Evolutionary conservation across 495 filamentous ascomycete genomes (phyloP).

Genomic region (Sporormia fimetaria): DNA sequence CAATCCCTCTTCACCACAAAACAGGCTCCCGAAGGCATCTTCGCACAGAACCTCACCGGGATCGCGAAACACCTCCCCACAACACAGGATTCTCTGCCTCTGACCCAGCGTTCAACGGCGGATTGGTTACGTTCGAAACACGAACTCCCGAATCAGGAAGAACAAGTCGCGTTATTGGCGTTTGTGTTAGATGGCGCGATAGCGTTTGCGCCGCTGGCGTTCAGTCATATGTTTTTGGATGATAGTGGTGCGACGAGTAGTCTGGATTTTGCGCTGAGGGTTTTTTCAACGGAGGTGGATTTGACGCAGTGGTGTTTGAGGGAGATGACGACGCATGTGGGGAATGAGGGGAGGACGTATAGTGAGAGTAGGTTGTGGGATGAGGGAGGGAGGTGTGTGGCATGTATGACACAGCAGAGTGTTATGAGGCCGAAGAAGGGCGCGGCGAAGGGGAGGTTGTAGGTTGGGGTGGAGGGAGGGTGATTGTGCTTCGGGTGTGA

Average conservation of each 20-base stretch:
- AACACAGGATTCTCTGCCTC: conserved; percentile 18
- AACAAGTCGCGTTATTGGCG: conserved; percentile 7
- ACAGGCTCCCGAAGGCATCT: conserved; percentile 17
- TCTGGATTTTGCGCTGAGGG: conserved; percentile 20
- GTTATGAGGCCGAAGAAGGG: conserved; percentile 20
- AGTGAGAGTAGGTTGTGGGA: conserved; percentile 16
- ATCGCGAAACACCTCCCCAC: conserved; percentile 15
- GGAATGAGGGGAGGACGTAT: conserved; percentile 17
- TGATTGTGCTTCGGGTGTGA: too few relatives aligned
- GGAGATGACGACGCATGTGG: conserved; percentile 9
- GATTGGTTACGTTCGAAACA: conserved; percentile 11
- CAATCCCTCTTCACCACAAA: conserved; percentile 6
- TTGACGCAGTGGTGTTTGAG: conserved; percentile 15
- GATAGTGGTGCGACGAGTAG: conserved; percentile 10
- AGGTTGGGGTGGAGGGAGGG: too few relatives aligned
- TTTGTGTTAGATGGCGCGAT: conserved; percentile 21
- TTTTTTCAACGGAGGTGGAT: conserved; percentile 12
- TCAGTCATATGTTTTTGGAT: conserved; percentile 12
- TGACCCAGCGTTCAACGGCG: conserved; percentile 13
- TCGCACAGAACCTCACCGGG: conserved; percentile 13
- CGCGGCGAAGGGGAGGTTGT: too few relatives aligned
- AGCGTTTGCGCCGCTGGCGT: conserved; percentile 10
- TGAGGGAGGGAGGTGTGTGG: conserved; percentile 12
- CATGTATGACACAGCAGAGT: conserved; percentile 21
- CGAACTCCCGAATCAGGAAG: not conserved